Evolutionary conservation across 1,139 yeast genomes (phyloP).

Genomic region (Protomyces gravidus): DNA sequence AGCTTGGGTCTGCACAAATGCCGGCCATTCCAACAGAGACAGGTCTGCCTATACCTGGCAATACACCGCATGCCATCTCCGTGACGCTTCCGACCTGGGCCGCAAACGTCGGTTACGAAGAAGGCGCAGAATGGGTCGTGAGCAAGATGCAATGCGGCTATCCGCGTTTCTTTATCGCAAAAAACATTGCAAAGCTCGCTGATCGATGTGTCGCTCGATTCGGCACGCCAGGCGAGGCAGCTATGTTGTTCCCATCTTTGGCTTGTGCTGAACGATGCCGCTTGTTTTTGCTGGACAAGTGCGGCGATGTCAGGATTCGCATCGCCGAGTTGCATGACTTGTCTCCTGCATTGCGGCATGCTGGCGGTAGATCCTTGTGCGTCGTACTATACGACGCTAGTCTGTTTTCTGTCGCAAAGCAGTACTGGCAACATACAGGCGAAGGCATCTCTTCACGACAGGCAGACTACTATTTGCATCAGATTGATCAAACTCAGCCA

Average conservation of each 20-base stretch:
- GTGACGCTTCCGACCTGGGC: constrained; percentile 94
- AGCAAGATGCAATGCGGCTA: constrained; percentile 78
- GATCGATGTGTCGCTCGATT: constrained; percentile 48
- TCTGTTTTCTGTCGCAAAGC: constrained; percentile 62
- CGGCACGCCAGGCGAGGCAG: constrained; percentile 70
- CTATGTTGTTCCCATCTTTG: constrained; percentile 73
- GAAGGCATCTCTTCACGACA: constrained; percentile 87
- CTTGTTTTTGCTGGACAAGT: constrained; percentile 47
- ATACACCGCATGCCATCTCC: constrained; percentile 87
- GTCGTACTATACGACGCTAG: constrained; percentile 67
- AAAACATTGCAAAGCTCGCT: constrained; percentile 28
- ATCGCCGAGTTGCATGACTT: constrained; percentile 75
- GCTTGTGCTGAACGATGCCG: constrained; percentile 79
- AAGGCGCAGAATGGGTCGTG: constrained; percentile 81
- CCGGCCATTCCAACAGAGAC: constrained; percentile 37
- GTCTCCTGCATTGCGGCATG: constrained; percentile 56
- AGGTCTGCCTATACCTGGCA: constrained; percentile 82
- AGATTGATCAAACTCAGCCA: constrained; percentile 45
- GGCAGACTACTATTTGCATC: constrained; percentile 72
- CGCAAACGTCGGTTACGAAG: constrained; percentile 86
- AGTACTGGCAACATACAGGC: constrained; percentile 95
- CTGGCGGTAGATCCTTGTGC: constrained; percentile 64
- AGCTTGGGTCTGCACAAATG: no score
- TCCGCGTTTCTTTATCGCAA: constrained; percentile 47
- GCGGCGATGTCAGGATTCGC: constrained; percentile 39